Conservation (phyloP, 2,329 filamentous ascomycete genomes). For the Fusarium ambrosium region DNA sequence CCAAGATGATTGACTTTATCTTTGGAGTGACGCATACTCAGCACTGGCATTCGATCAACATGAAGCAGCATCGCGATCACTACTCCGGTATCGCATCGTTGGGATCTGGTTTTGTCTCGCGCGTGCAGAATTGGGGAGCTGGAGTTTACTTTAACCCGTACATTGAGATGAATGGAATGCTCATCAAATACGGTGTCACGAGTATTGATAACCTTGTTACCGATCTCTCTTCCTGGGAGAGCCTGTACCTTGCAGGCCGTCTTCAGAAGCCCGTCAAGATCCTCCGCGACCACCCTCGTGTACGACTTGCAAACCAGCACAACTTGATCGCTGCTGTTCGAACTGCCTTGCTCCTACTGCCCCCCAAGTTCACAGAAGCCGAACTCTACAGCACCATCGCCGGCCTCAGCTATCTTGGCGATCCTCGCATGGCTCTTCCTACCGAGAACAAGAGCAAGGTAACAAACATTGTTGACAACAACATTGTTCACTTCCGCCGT, state of each 20-base stretch:
- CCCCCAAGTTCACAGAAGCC: slow-evolving; percentile 85
- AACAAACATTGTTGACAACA: slow-evolving; percentile 91
- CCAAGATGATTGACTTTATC: slow-evolving; percentile 99
- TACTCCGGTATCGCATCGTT: slow-evolving; percentile 89
- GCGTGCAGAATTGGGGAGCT: slow-evolving; percentile 91
- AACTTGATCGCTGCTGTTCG: slow-evolving; percentile 94
- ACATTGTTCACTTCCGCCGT: slow-evolving; percentile 90
- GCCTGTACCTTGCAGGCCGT: slow-evolving; percentile 94
- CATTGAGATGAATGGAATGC: slow-evolving; percentile 91
- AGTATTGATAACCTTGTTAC: slow-evolving; percentile 90
- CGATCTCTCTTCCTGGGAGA: slow-evolving; percentile 93
- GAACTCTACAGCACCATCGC: slow-evolving; percentile 93
- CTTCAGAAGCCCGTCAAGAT: slow-evolving; percentile 99
- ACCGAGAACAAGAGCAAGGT: slow-evolving; percentile 95
- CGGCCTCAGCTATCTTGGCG: slow-evolving; percentile 92
- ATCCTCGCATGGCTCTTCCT: slow-evolving; percentile 93
- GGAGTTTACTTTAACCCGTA: slow-evolving; percentile 99
- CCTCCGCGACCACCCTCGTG: slow-evolving; percentile 89
- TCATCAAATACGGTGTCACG: slow-evolving; percentile 98
- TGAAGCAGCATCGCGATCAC: slow-evolving; percentile 89
- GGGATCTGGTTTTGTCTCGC: slow-evolving; percentile 86
- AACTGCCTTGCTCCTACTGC: slow-evolving; percentile 88
- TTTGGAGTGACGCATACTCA: slow-evolving; percentile 95
- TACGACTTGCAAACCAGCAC: slow-evolving; percentile 94
- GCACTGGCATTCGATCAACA: slow-evolving; percentile 96